Evolutionary conservation across 2,329 filamentous ascomycete genomes (phyloP).

Genomic region (Aureobasidium uvarum): DNA sequence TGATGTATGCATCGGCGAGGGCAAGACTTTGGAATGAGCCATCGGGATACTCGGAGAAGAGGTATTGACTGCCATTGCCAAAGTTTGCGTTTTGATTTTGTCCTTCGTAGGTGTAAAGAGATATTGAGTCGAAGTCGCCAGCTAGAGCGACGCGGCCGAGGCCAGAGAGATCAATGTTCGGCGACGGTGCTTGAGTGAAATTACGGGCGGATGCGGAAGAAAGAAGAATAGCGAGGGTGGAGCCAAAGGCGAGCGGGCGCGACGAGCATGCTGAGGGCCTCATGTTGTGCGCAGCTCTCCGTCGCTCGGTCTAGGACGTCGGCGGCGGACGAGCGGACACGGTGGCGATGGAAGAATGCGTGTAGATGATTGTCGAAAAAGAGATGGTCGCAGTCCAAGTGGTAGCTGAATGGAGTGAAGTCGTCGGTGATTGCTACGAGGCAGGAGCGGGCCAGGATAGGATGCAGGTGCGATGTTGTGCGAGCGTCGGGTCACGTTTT

Average conservation of each 20-base stretch:
- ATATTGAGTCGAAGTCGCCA: slow-evolving; percentile 89
- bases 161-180: slow-evolving; percentile 73
- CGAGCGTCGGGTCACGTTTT: slow-evolving; percentile 21
- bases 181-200: slow-evolving; percentile 62
- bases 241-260: slow-evolving; percentile 28
- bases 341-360: neutral
- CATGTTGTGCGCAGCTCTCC: slow-evolving; percentile 29
- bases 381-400: neutral
- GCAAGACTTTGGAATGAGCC: slow-evolving; percentile 74
- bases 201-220: slow-evolving; percentile 19
- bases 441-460: neutral
- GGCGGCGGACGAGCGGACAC: slow-evolving; percentile 20
- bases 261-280: slow-evolving; percentile 22
- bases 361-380: neutral
- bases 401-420: neutral
- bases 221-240: slow-evolving; percentile 17
- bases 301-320: slow-evolving; percentile 7
- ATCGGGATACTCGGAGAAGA: slow-evolving; percentile 81
- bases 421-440: slow-evolving; percentile 6
- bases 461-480: slow-evolving; percentile 1
- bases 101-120: slow-evolving; percentile 79
- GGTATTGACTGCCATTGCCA: slow-evolving; percentile 75
- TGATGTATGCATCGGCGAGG: slow-evolving; percentile 72
- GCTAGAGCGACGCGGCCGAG: slow-evolving; percentile 81
- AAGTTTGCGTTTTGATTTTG: slow-evolving; percentile 68